Conservation (phyloP, 768 basidiomycete genomes). For the Boletus fagicola region DNA sequence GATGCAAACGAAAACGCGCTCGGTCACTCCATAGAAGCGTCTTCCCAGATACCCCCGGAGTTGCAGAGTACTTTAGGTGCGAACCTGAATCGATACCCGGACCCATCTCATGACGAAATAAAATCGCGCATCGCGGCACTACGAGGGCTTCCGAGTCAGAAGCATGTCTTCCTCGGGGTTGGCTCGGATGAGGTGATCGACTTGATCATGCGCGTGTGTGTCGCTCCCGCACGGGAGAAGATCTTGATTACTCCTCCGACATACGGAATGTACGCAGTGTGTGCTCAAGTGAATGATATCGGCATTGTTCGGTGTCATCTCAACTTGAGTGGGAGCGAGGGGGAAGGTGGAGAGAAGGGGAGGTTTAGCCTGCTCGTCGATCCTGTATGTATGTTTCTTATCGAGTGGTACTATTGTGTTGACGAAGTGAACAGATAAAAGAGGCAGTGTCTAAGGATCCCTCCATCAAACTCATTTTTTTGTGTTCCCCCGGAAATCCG, state of each 20-base stretch:
- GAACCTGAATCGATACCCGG: constrained; percentile 88
- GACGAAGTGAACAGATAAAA: too few species aligned
- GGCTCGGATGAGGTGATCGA: constrained; percentile 98
- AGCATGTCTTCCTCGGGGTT: constrained; percentile 90
- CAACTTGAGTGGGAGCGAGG: constrained; percentile 51
- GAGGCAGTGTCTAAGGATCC: too few species aligned
- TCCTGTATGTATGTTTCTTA: constrained; percentile 49
- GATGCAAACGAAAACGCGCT: constrained; percentile 98
- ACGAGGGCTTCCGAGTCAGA: constrained; percentile 58
- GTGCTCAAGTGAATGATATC: constrained; percentile 93
- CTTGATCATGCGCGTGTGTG: constrained; percentile 86
- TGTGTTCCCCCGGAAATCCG: too few species aligned
- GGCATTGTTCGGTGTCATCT: constrained; percentile 76
- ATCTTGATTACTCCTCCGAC: constrained; percentile 92
- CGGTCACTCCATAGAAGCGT: constrained; percentile 70
- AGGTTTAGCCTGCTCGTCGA: constrained; percentile 74
- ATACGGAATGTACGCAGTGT: constrained; percentile 97
- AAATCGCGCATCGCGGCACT: constrained; percentile 74
- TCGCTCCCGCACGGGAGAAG: constrained; percentile 74
- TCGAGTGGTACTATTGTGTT: background rate
- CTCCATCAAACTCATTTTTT: too few species aligned
- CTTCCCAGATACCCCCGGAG: constrained; percentile 32
- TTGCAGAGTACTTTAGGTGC: constrained; percentile 42
- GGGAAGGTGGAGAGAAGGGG: constrained; percentile 72
- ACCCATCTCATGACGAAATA: constrained; percentile 80